phyloP scores from a whole-genome alignment of 495 filamentous ascomycete species.

The Hyphodiscus hymeniophilus region DNA sequence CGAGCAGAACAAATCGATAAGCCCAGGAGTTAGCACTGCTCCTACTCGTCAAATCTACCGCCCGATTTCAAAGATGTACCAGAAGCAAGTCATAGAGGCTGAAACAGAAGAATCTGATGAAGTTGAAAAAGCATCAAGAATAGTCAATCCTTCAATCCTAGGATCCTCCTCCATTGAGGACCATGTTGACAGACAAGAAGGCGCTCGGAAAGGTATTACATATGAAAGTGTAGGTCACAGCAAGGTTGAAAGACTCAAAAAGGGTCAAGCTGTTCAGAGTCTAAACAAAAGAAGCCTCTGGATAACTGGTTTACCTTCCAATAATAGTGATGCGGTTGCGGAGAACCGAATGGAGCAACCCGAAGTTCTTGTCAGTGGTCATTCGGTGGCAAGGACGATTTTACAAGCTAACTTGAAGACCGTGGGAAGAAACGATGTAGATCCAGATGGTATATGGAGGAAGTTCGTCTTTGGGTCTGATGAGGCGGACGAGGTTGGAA shows the following conservation, averaged over 20 bases:
- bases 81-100: no score
- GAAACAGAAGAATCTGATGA: no score
- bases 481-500: constrained; percentile 2
- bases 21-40: constrained; percentile 12
- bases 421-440: background rate
- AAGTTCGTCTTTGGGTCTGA: constrained; percentile 20
- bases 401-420: background rate
- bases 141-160: background rate
- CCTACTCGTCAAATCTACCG: background rate
- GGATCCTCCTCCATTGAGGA: background rate
- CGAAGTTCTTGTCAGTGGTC: no score
- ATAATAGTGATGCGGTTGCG: background rate
- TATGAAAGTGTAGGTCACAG: background rate
- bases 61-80: no score
- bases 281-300: no score
- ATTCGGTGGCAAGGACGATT: no score
- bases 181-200: background rate
- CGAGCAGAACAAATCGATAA: constrained; percentile 8
- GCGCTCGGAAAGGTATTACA: background rate
- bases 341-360: background rate
- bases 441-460: constrained; percentile 17
- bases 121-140: no score
- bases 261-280: background rate
- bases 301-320: background rate
- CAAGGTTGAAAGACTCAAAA: background rate